Base-by-base conservation (phyloP, 768 basidiomycete genomes). In the Xerocomellus dryophilus region DNA sequence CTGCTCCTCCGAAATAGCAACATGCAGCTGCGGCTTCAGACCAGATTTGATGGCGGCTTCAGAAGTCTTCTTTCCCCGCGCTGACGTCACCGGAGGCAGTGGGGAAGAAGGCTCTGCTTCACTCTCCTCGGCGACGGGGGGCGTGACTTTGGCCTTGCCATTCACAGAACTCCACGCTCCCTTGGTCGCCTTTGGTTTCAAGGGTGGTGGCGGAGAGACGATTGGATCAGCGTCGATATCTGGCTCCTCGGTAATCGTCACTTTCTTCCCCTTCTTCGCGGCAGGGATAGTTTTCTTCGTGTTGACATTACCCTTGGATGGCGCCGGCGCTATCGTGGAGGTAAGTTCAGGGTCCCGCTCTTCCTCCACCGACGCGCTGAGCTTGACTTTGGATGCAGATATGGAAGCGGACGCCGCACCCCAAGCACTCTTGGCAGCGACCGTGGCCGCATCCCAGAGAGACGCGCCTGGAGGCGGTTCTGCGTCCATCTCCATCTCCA, bases 201-300 rank as follows among this genome's bases (percentile, higher is more conserved):
- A 50, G n/a, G 59, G 44, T 7, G 62, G 43, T 7, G 56, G 43
- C 1, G 59, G 54, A 31, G 61, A 20, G 10, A 56, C 21, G 23
- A 62, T 61, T 0, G 57, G 59, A 32, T 65, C 69, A 11, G 61
- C 64, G 6, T 69, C 69, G 7, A 59, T 59, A 12, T 71, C 63
- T 0, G 56, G 51, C 31, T 67, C 67, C 44, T 69, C 67, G 25
- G 44, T 50, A 12, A 69, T 60, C 17, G 54, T 69, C 45, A 67
- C 69, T 20, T 52, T 54, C 51, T 63, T 69, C 15, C 64, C 56
- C 50, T 60, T 67, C 47, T 66, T 70, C 34, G 47, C 20, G 4
- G 47, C 39, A 41, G 54, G 4, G 0, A 10, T 11, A 2, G 40
- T 1, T 18, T 65, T 66, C 50, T 66, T 68, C 23, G 58, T 10